Evolutionary conservation across 345 rosid species (phyloP).

Genomic region (Erysimum cheiranthoides): DNA sequence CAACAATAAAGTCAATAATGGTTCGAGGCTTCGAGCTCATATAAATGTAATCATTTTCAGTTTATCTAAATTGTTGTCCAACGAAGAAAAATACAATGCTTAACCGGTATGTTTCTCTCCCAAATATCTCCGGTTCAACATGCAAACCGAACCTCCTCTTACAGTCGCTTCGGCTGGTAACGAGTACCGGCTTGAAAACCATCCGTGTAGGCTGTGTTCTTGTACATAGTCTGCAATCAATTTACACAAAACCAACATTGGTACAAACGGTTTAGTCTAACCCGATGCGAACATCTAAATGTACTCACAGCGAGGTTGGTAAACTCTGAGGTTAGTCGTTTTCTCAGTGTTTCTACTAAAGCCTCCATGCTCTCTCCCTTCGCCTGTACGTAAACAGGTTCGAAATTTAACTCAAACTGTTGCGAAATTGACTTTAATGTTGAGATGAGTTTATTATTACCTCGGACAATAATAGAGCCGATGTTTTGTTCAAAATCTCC

Average conservation of each 20-base stretch:
- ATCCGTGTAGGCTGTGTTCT: conserved; percentile 82
- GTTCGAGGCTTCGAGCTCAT: background rate
- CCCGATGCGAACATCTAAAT: background rate
- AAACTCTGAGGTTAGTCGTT: conserved; percentile 62
- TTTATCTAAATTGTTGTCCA: conserved; percentile 26
- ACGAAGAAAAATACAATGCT: background rate
- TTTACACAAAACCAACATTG: conserved; percentile 17
- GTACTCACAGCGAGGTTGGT: conserved; percentile 68
- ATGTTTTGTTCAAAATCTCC: conserved; percentile 66
- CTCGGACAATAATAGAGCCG: conserved; percentile 62
- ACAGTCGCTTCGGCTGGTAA: conserved; percentile 48
- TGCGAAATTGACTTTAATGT: background rate
- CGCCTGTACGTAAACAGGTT: conserved; percentile 48
- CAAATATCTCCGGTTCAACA: conserved; percentile 17
- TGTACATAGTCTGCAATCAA: conserved; percentile 69
- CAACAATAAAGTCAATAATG: background rate
- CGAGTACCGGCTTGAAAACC: conserved; percentile 76
- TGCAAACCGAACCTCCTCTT: conserved; percentile 28
- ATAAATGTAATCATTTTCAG: background rate
- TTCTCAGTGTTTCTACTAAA: conserved; percentile 56
- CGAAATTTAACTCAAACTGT: background rate
- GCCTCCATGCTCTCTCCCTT: conserved; percentile 51
- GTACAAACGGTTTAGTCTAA: background rate
- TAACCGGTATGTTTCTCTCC: conserved; percentile 1
- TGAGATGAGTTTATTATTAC: conserved; percentile 44